Evolutionary conservation across 1,284 basidiomycete genomes (phyloP).

Genomic region (Apiotrichum laibachii): DNA sequence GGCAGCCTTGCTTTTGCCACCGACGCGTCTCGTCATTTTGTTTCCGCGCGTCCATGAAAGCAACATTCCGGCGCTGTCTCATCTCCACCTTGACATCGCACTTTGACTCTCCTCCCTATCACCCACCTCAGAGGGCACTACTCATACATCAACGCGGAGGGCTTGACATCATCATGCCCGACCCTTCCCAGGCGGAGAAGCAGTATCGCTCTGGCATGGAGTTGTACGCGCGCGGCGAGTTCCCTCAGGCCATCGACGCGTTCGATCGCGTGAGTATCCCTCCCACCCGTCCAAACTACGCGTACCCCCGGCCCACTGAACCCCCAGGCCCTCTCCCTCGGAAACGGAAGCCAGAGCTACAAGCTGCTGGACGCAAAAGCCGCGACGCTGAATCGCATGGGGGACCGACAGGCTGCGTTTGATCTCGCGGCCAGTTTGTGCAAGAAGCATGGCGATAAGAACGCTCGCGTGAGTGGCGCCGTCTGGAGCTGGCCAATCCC

Average conservation of each 20-base stretch:
- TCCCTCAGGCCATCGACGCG: constrained; percentile 21
- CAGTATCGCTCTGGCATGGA: constrained; percentile 17
- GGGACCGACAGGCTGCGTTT: constrained; percentile 24
- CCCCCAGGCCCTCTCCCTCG: constrained; percentile 30
- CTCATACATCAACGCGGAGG: too few species aligned
- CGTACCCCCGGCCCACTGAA: neutral
- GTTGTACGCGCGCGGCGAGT: constrained; percentile 11
- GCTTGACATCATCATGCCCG: neutral
- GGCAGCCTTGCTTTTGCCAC: neutral
- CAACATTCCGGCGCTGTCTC: neutral
- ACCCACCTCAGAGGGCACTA: neutral
- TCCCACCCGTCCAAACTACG: neutral
- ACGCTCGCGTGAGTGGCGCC: neutral
- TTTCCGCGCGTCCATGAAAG: neutral
- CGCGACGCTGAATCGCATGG: constrained; percentile 27
- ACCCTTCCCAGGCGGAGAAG: constrained; percentile 13
- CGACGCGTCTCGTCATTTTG: neutral
- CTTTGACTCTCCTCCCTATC: neutral
- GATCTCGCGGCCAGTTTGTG: constrained; percentile 27
- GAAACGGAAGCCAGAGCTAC: constrained; percentile 23
- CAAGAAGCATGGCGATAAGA: constrained; percentile 25
- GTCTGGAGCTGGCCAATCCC: neutral
- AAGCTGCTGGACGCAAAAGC: constrained; percentile 31
- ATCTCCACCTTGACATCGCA: neutral
- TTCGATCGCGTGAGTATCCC: constrained; percentile 25